A percentile compares a stretch with the other conserved stretches of the same genome.
Conservation (phyloP, 768 basidiomycete genomes). For the Suillus variegatus region DNA sequence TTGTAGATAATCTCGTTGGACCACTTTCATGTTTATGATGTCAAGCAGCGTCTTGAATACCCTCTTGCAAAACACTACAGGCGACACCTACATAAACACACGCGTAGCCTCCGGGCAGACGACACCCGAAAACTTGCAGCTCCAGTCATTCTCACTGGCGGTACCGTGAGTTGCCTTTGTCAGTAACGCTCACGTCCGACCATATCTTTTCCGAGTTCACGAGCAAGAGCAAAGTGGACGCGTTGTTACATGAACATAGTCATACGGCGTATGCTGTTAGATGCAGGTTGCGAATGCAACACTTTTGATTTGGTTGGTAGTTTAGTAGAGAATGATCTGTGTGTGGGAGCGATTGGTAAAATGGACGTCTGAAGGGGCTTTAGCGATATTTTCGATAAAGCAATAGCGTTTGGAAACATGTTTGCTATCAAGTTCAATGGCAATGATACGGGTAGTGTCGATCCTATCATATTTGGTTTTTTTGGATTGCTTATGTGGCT, state of each 20-base stretch:
- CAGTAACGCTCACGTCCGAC: constrained; percentile 80
- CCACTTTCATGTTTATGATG: constrained; percentile 62
- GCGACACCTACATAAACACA: constrained; percentile 45
- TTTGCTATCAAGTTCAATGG: constrained; percentile 75
- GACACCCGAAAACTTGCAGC: constrained; percentile 57
- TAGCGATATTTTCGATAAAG: constrained; percentile 54
- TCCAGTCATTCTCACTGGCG: constrained; percentile 58
- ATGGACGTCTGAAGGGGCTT: constrained; percentile 47
- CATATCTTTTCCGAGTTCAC: constrained; percentile 81
- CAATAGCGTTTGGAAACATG: constrained; percentile 88
- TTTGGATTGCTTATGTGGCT: neutral
- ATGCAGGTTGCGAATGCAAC: constrained; percentile 89
- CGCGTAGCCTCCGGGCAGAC: constrained; percentile 47
- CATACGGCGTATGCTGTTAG: constrained; percentile 95
- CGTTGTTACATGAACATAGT: constrained; percentile 91
- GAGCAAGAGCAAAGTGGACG: constrained; percentile 72
- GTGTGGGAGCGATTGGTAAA: constrained; percentile 55
- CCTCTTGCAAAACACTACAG: constrained; percentile 67
- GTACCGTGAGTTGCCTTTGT: constrained; percentile 72
- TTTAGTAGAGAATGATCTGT: constrained; percentile 47
- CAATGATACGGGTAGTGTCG: constrained; percentile 48
- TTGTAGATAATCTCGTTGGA: constrained; percentile 68
- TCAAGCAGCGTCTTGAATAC: constrained; percentile 58
- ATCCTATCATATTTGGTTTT: neutral
- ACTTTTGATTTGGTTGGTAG: constrained; percentile 59